Evolutionary conservation across 192 early-diverging fungal genomes (phyloP).

Genomic region (Borealophlyctis nickersoniae): DNA sequence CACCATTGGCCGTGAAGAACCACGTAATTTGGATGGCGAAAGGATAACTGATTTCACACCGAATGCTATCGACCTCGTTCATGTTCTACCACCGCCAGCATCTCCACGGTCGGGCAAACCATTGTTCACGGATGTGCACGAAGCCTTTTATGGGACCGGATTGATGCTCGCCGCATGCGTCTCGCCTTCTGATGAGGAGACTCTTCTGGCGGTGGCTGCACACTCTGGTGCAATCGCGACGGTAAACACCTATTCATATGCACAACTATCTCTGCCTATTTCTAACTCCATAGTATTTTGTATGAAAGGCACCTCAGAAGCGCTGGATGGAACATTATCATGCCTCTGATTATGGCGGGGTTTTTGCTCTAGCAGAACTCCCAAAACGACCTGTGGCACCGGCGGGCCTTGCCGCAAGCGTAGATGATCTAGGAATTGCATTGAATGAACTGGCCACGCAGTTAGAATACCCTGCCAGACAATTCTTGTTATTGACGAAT

Average conservation of each 20-base stretch:
- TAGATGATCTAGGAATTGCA: constrained; percentile 30
- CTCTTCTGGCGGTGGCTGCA: constrained; percentile 58
- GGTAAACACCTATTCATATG: constrained; percentile 4
- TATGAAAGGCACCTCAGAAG: constrained; percentile 20
- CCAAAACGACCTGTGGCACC: constrained; percentile 25
- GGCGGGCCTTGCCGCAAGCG: constrained; percentile 10
- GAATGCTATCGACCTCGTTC: constrained; percentile 58
- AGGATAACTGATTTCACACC: too few species aligned
- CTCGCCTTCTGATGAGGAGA: constrained; percentile 67
- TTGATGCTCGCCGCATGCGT: constrained; percentile 64
- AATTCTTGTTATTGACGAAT: constrained; percentile 75
- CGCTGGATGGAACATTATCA: constrained; percentile 20
- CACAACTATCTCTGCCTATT: too few species aligned
- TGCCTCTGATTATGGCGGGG: constrained; percentile 65
- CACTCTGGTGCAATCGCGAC: constrained; percentile 51
- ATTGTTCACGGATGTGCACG: constrained; percentile 66
- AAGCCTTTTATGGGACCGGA: constrained; percentile 65
- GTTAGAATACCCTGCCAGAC: constrained; percentile 50
- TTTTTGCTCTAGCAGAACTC: constrained; percentile 74
- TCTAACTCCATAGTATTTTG: neutral
- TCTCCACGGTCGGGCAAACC: constrained; percentile 30
- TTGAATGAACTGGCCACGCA: constrained; percentile 69
- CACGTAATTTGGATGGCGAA: too few species aligned
- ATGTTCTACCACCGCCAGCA: constrained; percentile 68
- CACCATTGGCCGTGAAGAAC: too few species aligned